Base-by-base conservation (phyloP, 306 rosid genomes). In the Prosopis cineraria region DNA sequence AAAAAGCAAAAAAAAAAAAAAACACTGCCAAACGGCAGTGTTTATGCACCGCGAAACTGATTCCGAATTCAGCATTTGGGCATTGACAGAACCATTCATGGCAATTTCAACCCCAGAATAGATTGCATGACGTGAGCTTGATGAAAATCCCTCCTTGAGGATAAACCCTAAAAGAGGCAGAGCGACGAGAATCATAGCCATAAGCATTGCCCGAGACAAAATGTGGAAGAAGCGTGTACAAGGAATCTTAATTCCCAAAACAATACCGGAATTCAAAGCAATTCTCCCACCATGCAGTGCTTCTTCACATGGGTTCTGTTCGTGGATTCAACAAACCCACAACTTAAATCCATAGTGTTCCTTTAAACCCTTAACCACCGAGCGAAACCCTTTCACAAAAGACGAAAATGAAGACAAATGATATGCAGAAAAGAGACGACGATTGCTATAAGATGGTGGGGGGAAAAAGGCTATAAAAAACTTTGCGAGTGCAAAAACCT, bases 401-500 rank as follows among this genome's bases (percentile, higher is more conserved):
- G 17, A 44, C n/a, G 66, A 45, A 63, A 14, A 34, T 68, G 52
- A 44, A 14, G 81, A 78, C 53, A 17, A 80, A 73, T 83, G 84
- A 80, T 75, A 79, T 41, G 79, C 76, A 33, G 59, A 83, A 70
- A 44, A 7, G 34, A 31, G 27, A 52, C 22, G 59, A 20, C 2
- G 13, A 52, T 44, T 44, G 50, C 17, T 44, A 44, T 14, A 14
- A 44, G 50, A n/a, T 16, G 50, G n/a, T n/a, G n/a, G 1, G 59
- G 20, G 8, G 5, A 3, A 14, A 3, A 13, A 4, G 19, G 2
- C 50, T 7, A 41, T 5, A 41, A 20, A 53, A 5, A 20, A 5
- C 37, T 40, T 29, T 90, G 90, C 94, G 93, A 44, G 85, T 73
- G 86, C 91, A 90, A 66, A 66, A 90, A 92, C 65, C 94, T 85